These are phyloP conservation scores for Euphorbia lathyris DNA, from an alignment of 345 rosid genomes.

Conservation along the genomic window DNA sequence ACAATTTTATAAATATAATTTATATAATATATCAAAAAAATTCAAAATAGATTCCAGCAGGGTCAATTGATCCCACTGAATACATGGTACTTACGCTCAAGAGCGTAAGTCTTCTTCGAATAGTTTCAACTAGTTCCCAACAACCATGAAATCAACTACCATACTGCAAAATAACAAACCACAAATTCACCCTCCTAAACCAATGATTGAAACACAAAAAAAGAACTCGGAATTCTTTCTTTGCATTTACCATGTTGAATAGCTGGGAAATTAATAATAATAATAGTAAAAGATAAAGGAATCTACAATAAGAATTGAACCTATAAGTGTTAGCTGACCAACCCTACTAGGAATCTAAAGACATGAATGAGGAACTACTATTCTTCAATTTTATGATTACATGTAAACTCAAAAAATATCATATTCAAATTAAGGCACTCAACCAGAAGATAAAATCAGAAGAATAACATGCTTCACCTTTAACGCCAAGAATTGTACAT, in stretches of 20 bases:
- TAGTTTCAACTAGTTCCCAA: no score
- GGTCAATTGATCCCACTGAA: no score
- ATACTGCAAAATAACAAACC: no score
- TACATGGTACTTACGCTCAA: no score
- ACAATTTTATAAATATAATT: no score
- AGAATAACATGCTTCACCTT: slow-evolving; percentile 14
- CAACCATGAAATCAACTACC: no score
- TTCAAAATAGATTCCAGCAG: no score
- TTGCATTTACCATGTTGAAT: neutral
- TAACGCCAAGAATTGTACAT: slow-evolving; percentile 27
- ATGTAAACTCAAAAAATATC: slow-evolving; percentile 17
- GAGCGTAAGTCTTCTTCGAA: no score
- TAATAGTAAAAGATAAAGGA: neutral
- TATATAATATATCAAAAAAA: no score
- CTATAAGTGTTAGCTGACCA: neutral
- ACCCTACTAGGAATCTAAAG: neutral
- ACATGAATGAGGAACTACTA: neutral
- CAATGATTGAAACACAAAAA: neutral
- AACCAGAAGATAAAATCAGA: slow-evolving; percentile 2
- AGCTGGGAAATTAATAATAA: no score
- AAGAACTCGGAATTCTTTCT: neutral
- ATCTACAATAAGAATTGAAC: neutral
- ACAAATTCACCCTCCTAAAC: neutral
- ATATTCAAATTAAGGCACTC: slow-evolving; percentile 7
- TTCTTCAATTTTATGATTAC: neutral